Evolutionary conservation across 1,284 basidiomycete species (phyloP), one percentile per base, ranked within the genome.

Genomic region (Termitomyces sp.): DNA sequence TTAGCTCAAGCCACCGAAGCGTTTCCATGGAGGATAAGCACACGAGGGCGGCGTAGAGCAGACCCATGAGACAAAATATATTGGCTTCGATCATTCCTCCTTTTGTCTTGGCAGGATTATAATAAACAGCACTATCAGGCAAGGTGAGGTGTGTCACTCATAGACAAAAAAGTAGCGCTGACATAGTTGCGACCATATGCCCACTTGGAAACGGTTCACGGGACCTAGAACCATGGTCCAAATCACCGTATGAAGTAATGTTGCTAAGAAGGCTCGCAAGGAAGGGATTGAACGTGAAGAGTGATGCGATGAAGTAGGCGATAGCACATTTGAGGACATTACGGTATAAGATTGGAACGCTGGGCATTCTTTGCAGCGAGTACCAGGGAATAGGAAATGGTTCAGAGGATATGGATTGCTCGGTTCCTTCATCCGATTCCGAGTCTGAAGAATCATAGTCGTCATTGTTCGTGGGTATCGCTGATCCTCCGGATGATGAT

Each of bases 11-110:
- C 71, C 86, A 83, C 82, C 84, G 86, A 64, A 91, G 90, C 65
- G 89, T 80, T 3, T 79, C 76, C 72, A 94, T 86, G 24, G 89
- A 89, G 9, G 84, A 77, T 30, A 94, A 73, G 45, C 84, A 85
- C n/a, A 95, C 82, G 52, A 88, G 73, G 0, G 86, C 73, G 7
- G 92, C 79, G 64, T 88, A 94, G 1, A 86, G 51, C 15, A 92
- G 77, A 0, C 88, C 89, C 56, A 86, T 76, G 34, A 89, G 60
- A 63, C 89, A 92, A 69, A 81, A 94, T 12, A 87, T 68, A 66
- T 94, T 84, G 7, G 92, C 90, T 69, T 95, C 92, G 39, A 96
- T 71, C 95, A 98, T 98, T 2, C 81, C 88, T 10, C 94, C 94
- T 12, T 89, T 74, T 0, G 92, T 93, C 64, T 94, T 94, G 31